Conservation (phyloP, 495 filamentous ascomycete genomes). For the Letharia columbiana region DNA sequence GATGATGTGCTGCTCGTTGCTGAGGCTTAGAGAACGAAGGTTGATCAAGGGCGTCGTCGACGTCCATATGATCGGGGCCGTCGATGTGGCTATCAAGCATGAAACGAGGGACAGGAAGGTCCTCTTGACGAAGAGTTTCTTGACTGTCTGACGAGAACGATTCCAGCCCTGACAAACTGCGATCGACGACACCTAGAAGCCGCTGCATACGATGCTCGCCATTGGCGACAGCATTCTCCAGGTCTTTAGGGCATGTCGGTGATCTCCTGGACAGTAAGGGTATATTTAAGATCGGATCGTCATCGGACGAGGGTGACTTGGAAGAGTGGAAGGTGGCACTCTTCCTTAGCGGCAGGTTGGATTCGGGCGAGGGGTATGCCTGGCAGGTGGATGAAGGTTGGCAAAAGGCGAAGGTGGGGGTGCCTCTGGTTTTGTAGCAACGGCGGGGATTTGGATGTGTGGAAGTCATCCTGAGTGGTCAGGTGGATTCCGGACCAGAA, state of each 20-base stretch:
- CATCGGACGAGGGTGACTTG: constrained; percentile 35
- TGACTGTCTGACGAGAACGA: constrained; percentile 26
- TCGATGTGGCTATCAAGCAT: constrained; percentile 18
- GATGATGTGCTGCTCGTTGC: constrained; percentile 24
- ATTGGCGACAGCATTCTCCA: constrained; percentile 38
- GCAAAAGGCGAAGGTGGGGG: constrained; percentile 16
- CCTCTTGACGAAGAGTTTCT: constrained; percentile 27
- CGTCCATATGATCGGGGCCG: constrained; percentile 23
- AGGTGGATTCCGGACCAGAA: constrained; percentile 19
- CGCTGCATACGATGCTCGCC: constrained; percentile 43
- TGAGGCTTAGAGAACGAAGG: constrained; percentile 14
- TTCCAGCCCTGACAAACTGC: constrained; percentile 32
- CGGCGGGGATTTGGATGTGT: constrained; percentile 24
- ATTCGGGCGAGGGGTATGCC: background rate
- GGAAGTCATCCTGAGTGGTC: constrained; percentile 27
- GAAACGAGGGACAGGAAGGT: constrained; percentile 30
- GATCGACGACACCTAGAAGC: constrained; percentile 37
- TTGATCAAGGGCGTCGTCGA: constrained; percentile 25
- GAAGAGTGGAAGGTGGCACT: constrained; percentile 46
- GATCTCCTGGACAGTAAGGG: constrained; percentile 43
- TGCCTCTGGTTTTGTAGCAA: constrained; percentile 24
- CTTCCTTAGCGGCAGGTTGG: constrained; percentile 35
- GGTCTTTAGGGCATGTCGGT: constrained; percentile 37
- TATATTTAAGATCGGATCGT: constrained; percentile 38
- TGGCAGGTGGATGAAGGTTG: constrained; percentile 19